Evolutionary conservation across 306 rosid genomes (phyloP).

Genomic region (Begonia fuchsioides): DNA sequence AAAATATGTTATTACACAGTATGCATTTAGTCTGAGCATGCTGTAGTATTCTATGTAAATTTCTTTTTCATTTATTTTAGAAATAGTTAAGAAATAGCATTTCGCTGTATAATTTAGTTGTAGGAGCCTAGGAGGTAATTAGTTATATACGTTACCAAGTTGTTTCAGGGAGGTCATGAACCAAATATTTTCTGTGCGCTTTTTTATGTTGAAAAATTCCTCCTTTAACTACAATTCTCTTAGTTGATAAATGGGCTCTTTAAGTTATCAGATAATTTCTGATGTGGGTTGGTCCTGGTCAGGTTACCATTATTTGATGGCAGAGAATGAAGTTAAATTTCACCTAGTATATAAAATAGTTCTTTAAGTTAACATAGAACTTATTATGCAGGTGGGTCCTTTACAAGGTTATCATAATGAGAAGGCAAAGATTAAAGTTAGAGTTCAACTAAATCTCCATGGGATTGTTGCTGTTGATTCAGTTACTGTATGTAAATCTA

Average conservation of each 20-base stretch:
- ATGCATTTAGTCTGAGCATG: slow-evolving; percentile 13
- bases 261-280: neutral
- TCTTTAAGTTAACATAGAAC: neutral
- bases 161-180: too few species aligned
- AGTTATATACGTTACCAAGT: too few species aligned
- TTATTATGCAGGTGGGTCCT: slow-evolving; percentile 72
- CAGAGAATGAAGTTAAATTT: slow-evolving; percentile 63
- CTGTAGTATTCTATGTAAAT: neutral
- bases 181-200: too few species aligned
- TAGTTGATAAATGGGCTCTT: slow-evolving; percentile 10
- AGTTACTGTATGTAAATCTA: slow-evolving; percentile 51
- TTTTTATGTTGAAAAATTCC: neutral
- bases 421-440: slow-evolving; percentile 64
- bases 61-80: neutral
- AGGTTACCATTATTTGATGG: slow-evolving; percentile 33
- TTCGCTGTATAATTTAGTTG: too few species aligned
- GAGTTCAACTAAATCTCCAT: slow-evolving; percentile 57
- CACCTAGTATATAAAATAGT: slow-evolving; percentile 13
- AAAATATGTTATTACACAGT: slow-evolving; percentile 62
- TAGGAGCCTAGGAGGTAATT: too few species aligned
- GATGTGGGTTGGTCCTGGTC: slow-evolving; percentile 75
- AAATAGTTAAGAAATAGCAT: too few species aligned
- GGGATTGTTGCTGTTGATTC: slow-evolving; percentile 73
- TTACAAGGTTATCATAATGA: slow-evolving; percentile 37
- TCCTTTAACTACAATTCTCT: slow-evolving; percentile 21